Conservation (phyloP, 805 yeast species). For the Blastobotrys parvus region DNA sequence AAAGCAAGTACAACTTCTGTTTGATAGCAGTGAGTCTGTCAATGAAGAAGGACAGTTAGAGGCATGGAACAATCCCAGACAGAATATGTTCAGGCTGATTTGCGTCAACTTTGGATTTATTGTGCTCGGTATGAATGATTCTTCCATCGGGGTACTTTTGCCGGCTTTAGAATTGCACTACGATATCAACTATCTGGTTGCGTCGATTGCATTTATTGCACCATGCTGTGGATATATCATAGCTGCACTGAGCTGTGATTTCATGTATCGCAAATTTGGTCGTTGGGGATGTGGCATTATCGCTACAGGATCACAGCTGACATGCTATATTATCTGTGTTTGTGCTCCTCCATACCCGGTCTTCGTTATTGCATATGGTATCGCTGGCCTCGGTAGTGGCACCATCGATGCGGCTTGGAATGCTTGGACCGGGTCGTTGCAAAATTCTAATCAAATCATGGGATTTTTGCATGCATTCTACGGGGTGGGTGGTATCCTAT, state of each 20-base stretch:
- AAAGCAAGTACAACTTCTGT: too few species aligned
- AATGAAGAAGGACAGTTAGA: too few species aligned
- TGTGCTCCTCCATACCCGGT: constrained; percentile 36
- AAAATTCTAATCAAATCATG: constrained; percentile 47
- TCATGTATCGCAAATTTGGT: constrained; percentile 38
- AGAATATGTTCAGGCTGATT: constrained; percentile 7
- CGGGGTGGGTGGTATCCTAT: constrained; percentile 63
- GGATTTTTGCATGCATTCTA: constrained; percentile 61
- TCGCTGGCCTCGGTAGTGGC: constrained; percentile 51
- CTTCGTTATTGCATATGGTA: constrained; percentile 32
- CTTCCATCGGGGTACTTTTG: constrained; percentile 51
- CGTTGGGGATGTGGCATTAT: constrained; percentile 36
- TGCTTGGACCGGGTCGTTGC: constrained; percentile 39
- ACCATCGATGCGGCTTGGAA: constrained; percentile 47
- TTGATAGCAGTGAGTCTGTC: too few species aligned
- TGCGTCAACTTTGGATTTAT: constrained; percentile 28
- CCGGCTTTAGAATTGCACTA: constrained; percentile 44
- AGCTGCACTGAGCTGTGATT: constrained; percentile 43
- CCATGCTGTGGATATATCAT: constrained; percentile 47
- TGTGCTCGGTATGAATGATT: constrained; percentile 50
- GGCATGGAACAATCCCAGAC: not conserved
- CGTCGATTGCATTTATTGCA: constrained; percentile 44
- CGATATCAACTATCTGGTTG: constrained; percentile 38
- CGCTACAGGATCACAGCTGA: constrained; percentile 31
- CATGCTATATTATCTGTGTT: constrained; percentile 34